These are phyloP conservation scores for Elsinoe perseae DNA, from an alignment of 2,329 filamentous ascomycete species.

Conservation along the genomic window DNA sequence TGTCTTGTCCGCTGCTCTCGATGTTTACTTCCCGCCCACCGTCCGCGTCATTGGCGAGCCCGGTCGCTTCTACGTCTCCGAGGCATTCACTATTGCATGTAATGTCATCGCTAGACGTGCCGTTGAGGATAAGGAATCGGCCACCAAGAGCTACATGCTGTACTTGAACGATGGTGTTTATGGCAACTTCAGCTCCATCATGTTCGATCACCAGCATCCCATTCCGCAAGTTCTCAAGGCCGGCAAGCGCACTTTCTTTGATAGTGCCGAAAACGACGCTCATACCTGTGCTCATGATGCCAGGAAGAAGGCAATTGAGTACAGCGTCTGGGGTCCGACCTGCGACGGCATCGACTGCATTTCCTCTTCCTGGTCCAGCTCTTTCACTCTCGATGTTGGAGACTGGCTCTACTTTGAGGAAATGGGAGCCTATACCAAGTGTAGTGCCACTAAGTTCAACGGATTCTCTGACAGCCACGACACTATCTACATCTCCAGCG, in stretches of 20 bases:
- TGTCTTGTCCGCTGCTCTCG: slow-evolving; percentile 69
- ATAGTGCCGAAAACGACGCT: slow-evolving; percentile 34
- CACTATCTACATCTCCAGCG: slow-evolving; percentile 89
- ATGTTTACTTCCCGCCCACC: slow-evolving; percentile 76
- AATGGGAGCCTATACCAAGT: slow-evolving; percentile 98
- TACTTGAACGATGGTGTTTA: slow-evolving; percentile 98
- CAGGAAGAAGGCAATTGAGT: slow-evolving; percentile 51
- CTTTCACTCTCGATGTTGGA: slow-evolving; percentile 73
- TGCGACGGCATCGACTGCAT: slow-evolving; percentile 98
- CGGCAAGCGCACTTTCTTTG: slow-evolving; percentile 47
- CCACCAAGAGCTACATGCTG: slow-evolving; percentile 78
- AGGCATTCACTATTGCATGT: slow-evolving; percentile 88
- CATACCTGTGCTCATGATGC: slow-evolving; percentile 33
- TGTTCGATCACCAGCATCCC: slow-evolving; percentile 96
- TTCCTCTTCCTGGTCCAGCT: slow-evolving; percentile 68
- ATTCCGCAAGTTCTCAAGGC: slow-evolving; percentile 70
- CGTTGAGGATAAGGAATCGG: slow-evolving; percentile 61
- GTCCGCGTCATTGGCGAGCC: slow-evolving; percentile 91
- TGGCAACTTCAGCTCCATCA: slow-evolving; percentile 98
- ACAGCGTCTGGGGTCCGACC: slow-evolving; percentile 96
- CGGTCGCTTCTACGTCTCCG: slow-evolving; percentile 89
- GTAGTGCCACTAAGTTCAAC: slow-evolving; percentile 95
- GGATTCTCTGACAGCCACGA: slow-evolving; percentile 90
- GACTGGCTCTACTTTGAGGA: slow-evolving; percentile 99
- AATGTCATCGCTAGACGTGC: slow-evolving; percentile 94